Percentiles rank a stretch among this genome's conserved stretches.
Conservation (phyloP, 2,329 filamentous ascomycete species). For the Aureobasidium sp. region DNA sequence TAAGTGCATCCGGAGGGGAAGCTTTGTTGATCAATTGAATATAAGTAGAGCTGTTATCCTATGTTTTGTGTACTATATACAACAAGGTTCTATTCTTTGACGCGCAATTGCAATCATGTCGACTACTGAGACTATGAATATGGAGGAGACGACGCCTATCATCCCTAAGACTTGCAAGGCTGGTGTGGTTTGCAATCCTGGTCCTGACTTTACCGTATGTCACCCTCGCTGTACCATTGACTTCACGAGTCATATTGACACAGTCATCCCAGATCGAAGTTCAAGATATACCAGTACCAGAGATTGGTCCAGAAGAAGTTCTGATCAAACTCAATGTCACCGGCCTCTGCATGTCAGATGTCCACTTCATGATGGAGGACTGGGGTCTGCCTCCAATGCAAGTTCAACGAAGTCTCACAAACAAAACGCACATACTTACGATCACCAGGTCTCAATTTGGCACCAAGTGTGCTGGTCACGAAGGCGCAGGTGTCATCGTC, state of each 20-base stretch:
- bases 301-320: constrained; percentile 89
- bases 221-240: not conserved
- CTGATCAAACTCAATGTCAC: constrained; percentile 93
- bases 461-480: constrained; percentile 83
- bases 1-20: not conserved
- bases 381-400: constrained; percentile 89
- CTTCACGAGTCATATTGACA: not conserved
- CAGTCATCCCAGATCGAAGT: constrained; percentile 41
- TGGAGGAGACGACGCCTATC: constrained; percentile 3
- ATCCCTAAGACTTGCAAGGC: constrained; percentile 57
- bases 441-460: too few species aligned
- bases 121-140: not conserved
- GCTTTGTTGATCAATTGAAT: not conserved
- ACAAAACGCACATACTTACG: too few species aligned
- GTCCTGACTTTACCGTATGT: constrained; percentile 47
- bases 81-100: not conserved
- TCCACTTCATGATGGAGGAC: constrained; percentile 85
- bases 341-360: constrained; percentile 92
- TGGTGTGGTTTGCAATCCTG: constrained; percentile 56
- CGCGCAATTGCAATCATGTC: not conserved
- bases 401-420: too few species aligned
- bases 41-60: not conserved
- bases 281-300: constrained; percentile 74
- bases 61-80: not conserved
- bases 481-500: constrained; percentile 86